Evolutionary conservation across 192 early-diverging fungal genomes (phyloP).

Genomic region (Radiomyces spectabilis): DNA sequence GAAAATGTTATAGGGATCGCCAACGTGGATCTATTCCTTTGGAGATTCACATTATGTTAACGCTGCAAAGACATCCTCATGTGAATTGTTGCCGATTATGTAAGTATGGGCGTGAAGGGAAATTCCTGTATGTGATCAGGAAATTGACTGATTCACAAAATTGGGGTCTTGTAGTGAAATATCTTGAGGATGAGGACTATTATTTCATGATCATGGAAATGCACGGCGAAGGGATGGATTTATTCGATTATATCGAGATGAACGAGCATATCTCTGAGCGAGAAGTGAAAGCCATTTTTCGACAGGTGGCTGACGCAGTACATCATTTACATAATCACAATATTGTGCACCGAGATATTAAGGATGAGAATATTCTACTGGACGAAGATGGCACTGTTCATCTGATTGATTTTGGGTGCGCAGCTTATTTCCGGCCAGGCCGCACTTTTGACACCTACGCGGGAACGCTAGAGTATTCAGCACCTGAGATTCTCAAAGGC

Average conservation of each 20-base stretch:
- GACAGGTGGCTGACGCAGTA: constrained; percentile 30
- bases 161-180: constrained; percentile 35
- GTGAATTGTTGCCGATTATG: constrained; percentile 38
- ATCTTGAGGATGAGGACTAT: constrained; percentile 62
- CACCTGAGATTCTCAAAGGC: constrained; percentile 78
- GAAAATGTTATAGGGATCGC: constrained; percentile 33
- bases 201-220: constrained; percentile 57
- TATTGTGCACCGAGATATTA: constrained; percentile 74
- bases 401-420: constrained; percentile 80
- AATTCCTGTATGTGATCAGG: neutral
- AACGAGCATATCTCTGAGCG: constrained; percentile 31
- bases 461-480: constrained; percentile 74
- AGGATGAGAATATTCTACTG: constrained; percentile 80
- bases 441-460: constrained; percentile 65
- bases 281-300: constrained; percentile 31
- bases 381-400: constrained; percentile 51
- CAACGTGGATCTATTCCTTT: constrained; percentile 52
- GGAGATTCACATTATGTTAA: constrained; percentile 65
- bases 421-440: constrained; percentile 57
- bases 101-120: constrained; percentile 16
- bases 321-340: constrained; percentile 44
- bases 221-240: constrained; percentile 38
- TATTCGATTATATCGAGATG: constrained; percentile 46
- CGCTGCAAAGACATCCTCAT: constrained; percentile 35
- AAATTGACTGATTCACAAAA: neutral